Evolutionary conservation across 305 asterid genomes (phyloP).

Genomic region (Ajuga reptans): DNA sequence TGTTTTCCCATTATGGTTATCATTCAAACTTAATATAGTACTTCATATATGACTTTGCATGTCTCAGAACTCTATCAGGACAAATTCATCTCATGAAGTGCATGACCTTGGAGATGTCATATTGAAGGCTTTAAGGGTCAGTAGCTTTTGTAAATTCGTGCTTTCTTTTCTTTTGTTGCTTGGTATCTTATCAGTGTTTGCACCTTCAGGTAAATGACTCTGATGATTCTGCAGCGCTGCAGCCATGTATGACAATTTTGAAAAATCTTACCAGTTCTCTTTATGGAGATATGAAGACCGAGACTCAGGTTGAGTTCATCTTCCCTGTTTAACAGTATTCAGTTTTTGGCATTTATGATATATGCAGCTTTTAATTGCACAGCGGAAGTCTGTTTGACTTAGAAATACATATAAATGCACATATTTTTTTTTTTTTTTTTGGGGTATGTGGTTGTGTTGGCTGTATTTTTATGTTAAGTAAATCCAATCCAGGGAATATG

Average conservation of each 20-base stretch:
- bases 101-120: constrained; percentile 35
- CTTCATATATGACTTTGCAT: constrained; percentile 10
- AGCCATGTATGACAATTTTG: constrained; percentile 64
- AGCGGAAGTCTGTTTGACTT: neutral
- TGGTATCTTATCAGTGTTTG: constrained; percentile 9
- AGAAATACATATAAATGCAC: neutral
- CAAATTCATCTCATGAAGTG: constrained; percentile 37
- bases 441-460: neutral
- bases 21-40: neutral
- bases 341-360: neutral
- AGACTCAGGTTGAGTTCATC: constrained; percentile 53
- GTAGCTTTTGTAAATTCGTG: constrained; percentile 17
- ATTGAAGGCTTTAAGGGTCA: constrained; percentile 64
- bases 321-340: neutral
- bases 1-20: neutral
- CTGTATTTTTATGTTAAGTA: too few relatives aligned
- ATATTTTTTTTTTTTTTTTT: neutral
- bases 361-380: neutral
- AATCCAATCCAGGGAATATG: too few relatives aligned
- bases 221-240: constrained; percentile 47
- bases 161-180: neutral
- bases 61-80: constrained; percentile 46
- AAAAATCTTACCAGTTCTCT: constrained; percentile 55
- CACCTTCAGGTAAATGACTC: constrained; percentile 43
- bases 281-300: constrained; percentile 47